phyloP scores from a whole-genome alignment of 2,329 filamentous ascomycete genomes.

The Coniella vitis region DNA sequence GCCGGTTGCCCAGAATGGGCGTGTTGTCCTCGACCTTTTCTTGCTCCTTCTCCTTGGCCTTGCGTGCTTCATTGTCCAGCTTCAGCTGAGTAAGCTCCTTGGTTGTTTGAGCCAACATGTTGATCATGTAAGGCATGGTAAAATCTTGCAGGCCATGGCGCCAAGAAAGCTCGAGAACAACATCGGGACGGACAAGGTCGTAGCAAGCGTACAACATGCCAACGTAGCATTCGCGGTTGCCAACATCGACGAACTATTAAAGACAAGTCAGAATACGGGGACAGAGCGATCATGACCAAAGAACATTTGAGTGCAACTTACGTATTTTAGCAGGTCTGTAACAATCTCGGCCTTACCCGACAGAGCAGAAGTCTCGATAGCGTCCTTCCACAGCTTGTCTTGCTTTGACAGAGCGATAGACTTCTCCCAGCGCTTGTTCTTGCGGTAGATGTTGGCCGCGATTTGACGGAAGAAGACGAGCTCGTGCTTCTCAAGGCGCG shows the following conservation, averaged over 20 bases:
- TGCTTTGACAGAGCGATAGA: slow-evolving; percentile 97
- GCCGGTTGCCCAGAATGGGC: slow-evolving; percentile 78
- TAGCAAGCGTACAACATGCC: slow-evolving; percentile 99
- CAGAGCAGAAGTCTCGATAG: slow-evolving; percentile 93
- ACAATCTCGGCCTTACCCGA: slow-evolving; percentile 88
- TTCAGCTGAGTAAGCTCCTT: slow-evolving; percentile 77
- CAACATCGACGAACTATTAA: slow-evolving; percentile 90
- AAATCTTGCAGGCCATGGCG: slow-evolving; percentile 91
- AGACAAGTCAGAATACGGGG: neutral
- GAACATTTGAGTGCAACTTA: slow-evolving; percentile 49
- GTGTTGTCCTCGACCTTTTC: slow-evolving; percentile 88
- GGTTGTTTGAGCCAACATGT: slow-evolving; percentile 87
- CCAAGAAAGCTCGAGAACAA: slow-evolving; percentile 95
- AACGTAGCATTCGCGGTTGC: slow-evolving; percentile 98
- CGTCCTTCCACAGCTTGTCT: slow-evolving; percentile 99
- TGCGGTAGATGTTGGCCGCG: slow-evolving; percentile 95
- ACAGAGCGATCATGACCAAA: neutral
- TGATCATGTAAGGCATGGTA: slow-evolving; percentile 99
- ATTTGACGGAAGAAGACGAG: slow-evolving; percentile 99
- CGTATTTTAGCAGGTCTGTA: slow-evolving; percentile 91
- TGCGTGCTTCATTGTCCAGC: slow-evolving; percentile 78
- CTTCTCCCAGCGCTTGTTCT: slow-evolving; percentile 99
- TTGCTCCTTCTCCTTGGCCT: slow-evolving; percentile 32
- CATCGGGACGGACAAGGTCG: slow-evolving; percentile 86
- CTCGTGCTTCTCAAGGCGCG: slow-evolving; percentile 93